Evolutionary conservation across 129 eudicot genomes (phyloP), one percentile per base, ranked within the genome.

Genomic region (Lonicera japonica): DNA sequence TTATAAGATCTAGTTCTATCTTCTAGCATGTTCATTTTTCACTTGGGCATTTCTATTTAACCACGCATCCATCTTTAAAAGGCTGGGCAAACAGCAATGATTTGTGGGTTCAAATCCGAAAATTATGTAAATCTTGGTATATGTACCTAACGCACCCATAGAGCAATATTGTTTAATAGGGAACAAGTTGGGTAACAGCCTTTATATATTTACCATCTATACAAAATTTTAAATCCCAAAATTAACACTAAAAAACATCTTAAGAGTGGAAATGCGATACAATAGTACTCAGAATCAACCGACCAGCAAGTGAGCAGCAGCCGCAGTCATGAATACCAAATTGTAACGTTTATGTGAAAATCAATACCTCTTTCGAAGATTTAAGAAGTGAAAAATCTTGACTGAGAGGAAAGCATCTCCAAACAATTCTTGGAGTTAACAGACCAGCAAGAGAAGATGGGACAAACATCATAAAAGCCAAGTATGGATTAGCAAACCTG

Each of bases 391-490:
- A 75, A 53, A 69, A 67, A 73, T 79, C 77, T 81, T 88, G 95
- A 65, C 86, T 82, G 72, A 87, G 88, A 69, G 94, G 84, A 47
- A 84, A 82, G 66, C 36, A 52, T 23, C 83, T 75, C 79, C 85
- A 76, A 25, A 63, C 55, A 23, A 63, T 56, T 79, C 80, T 83
- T 21, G 99, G 96, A 63, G 85, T 39, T 67, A 94, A 69, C 69
- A 88, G 68, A 58, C 99, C 99, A 75, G 79, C 80, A 79, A 94
- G 72, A 61, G 99, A 88, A 73, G 88, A 74, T 20, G 99, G 99
- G 54, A 94, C 64, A 67, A 88, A 94, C 96, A 88, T 94, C 77
- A 94, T 64, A 70, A 73, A 94, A 55, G 99, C 95, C 83, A 85
- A 75, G 68, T 66, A 81, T 43, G 92, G 95, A 85, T 73, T 76